Percentiles rank a stretch among this genome's conserved stretches.
phyloP scores from a whole-genome alignment of 2,329 filamentous ascomycete species.

The Byssochlamys sp. region DNA sequence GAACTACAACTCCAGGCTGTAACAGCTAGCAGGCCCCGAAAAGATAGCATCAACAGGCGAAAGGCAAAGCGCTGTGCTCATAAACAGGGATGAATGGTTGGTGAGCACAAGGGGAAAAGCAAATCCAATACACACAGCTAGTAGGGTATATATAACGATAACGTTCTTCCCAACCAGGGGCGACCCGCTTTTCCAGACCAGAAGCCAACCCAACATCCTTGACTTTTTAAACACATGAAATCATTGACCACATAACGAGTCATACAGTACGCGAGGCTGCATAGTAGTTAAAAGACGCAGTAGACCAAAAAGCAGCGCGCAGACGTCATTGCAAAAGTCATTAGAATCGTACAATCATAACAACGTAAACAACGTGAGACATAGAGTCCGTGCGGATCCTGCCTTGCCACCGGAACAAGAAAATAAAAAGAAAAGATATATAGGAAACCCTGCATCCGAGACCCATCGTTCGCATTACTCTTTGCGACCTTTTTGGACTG shows the following conservation, averaged over 20 bases:
- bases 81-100: not conserved
- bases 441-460: not conserved
- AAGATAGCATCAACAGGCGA: not conserved
- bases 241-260: conserved; percentile 2
- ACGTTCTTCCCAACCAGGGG: not conserved
- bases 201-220: not conserved
- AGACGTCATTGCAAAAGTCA: conserved; percentile 21
- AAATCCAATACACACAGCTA: not conserved
- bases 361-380: conserved; percentile 14
- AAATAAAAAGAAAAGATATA: not conserved
- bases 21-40: not conserved
- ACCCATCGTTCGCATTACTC: not conserved
- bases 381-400: not conserved
- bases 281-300: not conserved
- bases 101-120: not conserved
- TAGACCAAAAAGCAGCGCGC: conserved; percentile 2
- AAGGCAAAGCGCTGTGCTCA: not conserved
- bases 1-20: not conserved
- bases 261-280: not conserved
- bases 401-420: not conserved
- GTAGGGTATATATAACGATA: not conserved
- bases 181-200: not conserved
- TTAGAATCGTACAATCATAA: conserved; percentile 28
- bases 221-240: conserved; percentile 2
- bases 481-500: conserved; percentile 6